These are phyloP conservation scores for Chrysoporthe deuterocubensis DNA, from an alignment of 2,329 filamentous ascomycete species.

Conservation along the genomic window DNA sequence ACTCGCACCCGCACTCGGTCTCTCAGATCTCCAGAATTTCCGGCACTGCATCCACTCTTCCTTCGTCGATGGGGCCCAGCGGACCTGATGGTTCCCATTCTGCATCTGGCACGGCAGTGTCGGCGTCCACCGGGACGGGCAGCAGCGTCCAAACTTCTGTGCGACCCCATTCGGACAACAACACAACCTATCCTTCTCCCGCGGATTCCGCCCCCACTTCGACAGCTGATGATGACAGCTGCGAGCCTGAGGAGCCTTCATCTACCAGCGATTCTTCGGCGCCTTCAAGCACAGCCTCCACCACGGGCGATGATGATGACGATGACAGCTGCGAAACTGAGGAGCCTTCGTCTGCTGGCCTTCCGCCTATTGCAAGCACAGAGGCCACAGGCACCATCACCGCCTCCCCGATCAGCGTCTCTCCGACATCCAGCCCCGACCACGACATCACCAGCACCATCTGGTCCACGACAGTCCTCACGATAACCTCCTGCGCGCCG, in stretches of 20 bases:
- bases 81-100: not conserved
- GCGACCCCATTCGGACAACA: constrained; percentile 13
- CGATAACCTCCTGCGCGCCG: constrained; percentile 23
- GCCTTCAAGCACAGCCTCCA: not conserved
- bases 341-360: not conserved
- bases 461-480: constrained; percentile 22
- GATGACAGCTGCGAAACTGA: not conserved
- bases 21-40: not conserved
- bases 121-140: not conserved
- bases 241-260: no score
- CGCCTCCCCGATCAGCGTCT: constrained; percentile 37
- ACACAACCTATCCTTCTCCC: constrained; percentile 21
- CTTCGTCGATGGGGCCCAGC: not conserved
- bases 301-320: not conserved
- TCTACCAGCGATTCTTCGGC: no score
- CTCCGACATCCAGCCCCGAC: constrained; percentile 5
- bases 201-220: not conserved
- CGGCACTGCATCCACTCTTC: not conserved
- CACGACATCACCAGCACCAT: constrained; percentile 21
- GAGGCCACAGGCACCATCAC: not conserved
- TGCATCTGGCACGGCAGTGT: not conserved
- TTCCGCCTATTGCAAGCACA: not conserved
- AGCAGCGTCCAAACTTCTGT: constrained; percentile 18
- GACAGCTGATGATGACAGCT: not conserved
- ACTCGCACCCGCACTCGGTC: constrained; percentile 2